Evolutionary conservation across 768 basidiomycete genomes (phyloP).

Genomic region (Leccinellum rugosiceps): DNA sequence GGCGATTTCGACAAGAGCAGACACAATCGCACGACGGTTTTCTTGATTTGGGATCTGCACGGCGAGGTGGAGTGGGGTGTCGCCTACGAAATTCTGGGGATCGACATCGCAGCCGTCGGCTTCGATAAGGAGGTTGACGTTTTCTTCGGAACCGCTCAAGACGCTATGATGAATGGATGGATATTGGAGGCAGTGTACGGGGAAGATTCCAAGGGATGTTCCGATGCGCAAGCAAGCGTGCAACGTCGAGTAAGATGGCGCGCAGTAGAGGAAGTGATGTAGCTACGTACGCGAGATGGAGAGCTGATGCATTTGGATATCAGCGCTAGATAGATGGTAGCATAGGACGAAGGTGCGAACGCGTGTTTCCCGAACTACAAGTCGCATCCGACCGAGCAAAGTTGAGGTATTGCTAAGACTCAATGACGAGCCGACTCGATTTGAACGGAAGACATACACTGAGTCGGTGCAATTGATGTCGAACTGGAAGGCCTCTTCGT

Average conservation of each 20-base stretch:
- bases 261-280: background rate
- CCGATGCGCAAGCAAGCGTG: background rate
- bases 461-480: conserved; percentile 31
- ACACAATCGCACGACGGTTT: conserved; percentile 21
- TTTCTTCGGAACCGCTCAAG: conserved; percentile 9
- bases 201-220: background rate
- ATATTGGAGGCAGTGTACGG: background rate
- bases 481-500: conserved; percentile 21
- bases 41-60: conserved; percentile 14
- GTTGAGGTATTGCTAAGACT: background rate
- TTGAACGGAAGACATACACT: conserved; percentile 17
- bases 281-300: conserved; percentile 30
- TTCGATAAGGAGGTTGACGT: conserved; percentile 25
- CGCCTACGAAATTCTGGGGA: conserved; percentile 19
- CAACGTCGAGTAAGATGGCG: background rate
- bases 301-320: conserved; percentile 20
- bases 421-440: background rate
- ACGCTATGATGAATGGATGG: conserved; percentile 8
- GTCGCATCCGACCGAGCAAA: background rate
- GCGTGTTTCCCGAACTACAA: conserved; percentile 28
- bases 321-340: conserved; percentile 6
- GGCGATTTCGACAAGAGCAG: conserved; percentile 19
- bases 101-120: conserved; percentile 30
- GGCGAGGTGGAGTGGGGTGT: conserved; percentile 31
- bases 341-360: conserved; percentile 19